Conservation (phyloP, 305 asterid species). For the Fraxinus velutina region DNA sequence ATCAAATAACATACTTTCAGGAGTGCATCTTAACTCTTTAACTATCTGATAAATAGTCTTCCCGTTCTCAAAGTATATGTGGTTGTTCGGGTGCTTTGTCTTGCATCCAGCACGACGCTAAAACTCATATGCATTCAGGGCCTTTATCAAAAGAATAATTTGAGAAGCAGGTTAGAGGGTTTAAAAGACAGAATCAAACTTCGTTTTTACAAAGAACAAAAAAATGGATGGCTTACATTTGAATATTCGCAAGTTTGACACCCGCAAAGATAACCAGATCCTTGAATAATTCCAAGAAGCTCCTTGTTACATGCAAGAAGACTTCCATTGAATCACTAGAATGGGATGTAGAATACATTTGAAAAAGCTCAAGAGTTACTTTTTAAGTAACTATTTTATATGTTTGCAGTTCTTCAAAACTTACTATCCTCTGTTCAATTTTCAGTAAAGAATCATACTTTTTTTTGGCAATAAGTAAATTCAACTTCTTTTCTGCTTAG, state of each 20-base stretch:
- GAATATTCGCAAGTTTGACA: conserved; percentile 79
- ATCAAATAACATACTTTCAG: conserved; percentile 62
- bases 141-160: conserved; percentile 33
- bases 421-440: too few relatives aligned
- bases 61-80: conserved; percentile 83
- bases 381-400: too few relatives aligned
- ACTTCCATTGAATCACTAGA: conserved; percentile 20
- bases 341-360: background rate
- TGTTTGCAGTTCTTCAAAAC: too few relatives aligned
- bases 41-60: conserved; percentile 80
- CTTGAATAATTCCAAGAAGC: conserved; percentile 82
- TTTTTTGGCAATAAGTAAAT: too few relatives aligned
- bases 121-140: background rate
- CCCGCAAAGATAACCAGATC: conserved; percentile 85
- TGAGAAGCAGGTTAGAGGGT: background rate
- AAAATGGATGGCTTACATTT: conserved; percentile 46
- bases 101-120: too few relatives aligned
- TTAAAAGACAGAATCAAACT: background rate
- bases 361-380: too few relatives aligned
- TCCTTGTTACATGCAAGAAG: conserved; percentile 46
- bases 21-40: conserved; percentile 80
- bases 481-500: background rate
- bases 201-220: background rate
- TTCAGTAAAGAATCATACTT: too few relatives aligned
- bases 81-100: conserved; percentile 91